Evolutionary conservation across 768 basidiomycete species (phyloP).

Genomic region (Trametes cingulata): DNA sequence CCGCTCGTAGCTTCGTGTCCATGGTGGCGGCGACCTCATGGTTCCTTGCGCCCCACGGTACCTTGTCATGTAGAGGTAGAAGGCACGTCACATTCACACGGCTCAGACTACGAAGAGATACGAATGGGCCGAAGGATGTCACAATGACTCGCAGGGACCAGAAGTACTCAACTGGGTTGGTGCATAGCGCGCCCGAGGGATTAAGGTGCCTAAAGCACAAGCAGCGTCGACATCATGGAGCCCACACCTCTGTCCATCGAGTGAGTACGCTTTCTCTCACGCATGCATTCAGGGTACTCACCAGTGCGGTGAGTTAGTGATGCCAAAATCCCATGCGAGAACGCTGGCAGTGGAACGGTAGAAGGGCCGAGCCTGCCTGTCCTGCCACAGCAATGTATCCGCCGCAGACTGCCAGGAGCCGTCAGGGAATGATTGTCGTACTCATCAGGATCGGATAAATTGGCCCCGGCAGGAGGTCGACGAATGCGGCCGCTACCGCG

Average conservation of each 20-base stretch:
- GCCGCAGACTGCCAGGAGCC: conserved; percentile 60
- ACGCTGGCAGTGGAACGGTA: conserved; percentile 77
- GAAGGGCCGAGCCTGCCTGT: conserved; percentile 66
- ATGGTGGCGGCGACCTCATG: too few relatives aligned
- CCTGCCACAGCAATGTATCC: conserved; percentile 46
- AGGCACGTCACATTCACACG: too few relatives aligned
- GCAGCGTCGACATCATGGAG: conserved; percentile 60
- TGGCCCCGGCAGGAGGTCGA: conserved; percentile 46
- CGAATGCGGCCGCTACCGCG: conserved; percentile 43
- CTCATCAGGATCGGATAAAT: conserved; percentile 66
- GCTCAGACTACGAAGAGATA: too few relatives aligned
- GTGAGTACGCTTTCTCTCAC: neutral
- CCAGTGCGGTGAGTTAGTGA: conserved; percentile 62
- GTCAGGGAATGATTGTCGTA: conserved; percentile 65
- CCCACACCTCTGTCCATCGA: conserved; percentile 42
- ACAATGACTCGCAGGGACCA: too few relatives aligned
- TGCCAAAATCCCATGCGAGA: conserved; percentile 63
- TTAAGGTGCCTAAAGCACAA: conserved; percentile 54
- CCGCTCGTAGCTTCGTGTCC: too few relatives aligned
- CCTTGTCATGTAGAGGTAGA: too few relatives aligned
- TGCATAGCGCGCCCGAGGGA: conserved; percentile 35
- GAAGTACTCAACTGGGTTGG: neutral
- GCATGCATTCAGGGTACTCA: conserved; percentile 38
- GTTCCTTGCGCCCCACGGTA: too few relatives aligned
- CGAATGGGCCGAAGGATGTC: too few relatives aligned